Evolutionary conservation across 495 filamentous ascomycete species (phyloP).

Genomic region (Durotheca rogersii): DNA sequence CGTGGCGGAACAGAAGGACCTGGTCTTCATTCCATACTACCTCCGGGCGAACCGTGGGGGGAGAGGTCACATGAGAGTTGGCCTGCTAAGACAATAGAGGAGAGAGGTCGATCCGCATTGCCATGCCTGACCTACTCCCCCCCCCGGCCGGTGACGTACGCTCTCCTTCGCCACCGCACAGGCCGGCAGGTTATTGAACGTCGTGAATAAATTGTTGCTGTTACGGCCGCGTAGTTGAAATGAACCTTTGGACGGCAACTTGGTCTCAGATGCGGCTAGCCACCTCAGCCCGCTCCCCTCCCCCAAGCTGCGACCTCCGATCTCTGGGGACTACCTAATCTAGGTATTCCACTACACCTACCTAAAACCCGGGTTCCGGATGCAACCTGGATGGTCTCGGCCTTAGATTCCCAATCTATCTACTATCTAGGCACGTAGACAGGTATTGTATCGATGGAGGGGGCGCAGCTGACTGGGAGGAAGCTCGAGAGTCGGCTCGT

Average conservation of each 20-base stretch:
- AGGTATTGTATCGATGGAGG: too few relatives aligned
- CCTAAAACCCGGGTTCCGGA: constrained; percentile 23
- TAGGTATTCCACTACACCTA: constrained; percentile 20
- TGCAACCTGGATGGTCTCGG: constrained; percentile 19
- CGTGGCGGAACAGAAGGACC: constrained; percentile 29
- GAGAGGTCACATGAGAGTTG: constrained; percentile 54
- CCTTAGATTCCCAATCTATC: constrained; percentile 20
- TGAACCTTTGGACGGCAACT: constrained; percentile 15
- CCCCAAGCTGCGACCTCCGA: constrained; percentile 26
- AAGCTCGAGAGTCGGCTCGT: not conserved
- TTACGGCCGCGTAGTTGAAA: constrained; percentile 16
- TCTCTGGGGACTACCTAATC: constrained; percentile 20
- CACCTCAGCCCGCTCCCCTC: constrained; percentile 18
- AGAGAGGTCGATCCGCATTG: not conserved
- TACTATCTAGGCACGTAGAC: too few relatives aligned
- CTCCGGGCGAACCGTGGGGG: constrained; percentile 54
- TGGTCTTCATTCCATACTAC: constrained; percentile 53
- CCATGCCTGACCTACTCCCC: too few relatives aligned
- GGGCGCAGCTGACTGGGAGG: too few relatives aligned
- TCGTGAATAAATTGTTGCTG: too few relatives aligned
- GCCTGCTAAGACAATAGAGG: constrained; percentile 29
- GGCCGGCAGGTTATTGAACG: too few relatives aligned
- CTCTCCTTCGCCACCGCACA: too few relatives aligned
- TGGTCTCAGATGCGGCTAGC: constrained; percentile 18
- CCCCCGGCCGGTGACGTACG: too few relatives aligned